Base-by-base conservation (phyloP, 768 basidiomycete genomes). In the Phallus indusiatus region DNA sequence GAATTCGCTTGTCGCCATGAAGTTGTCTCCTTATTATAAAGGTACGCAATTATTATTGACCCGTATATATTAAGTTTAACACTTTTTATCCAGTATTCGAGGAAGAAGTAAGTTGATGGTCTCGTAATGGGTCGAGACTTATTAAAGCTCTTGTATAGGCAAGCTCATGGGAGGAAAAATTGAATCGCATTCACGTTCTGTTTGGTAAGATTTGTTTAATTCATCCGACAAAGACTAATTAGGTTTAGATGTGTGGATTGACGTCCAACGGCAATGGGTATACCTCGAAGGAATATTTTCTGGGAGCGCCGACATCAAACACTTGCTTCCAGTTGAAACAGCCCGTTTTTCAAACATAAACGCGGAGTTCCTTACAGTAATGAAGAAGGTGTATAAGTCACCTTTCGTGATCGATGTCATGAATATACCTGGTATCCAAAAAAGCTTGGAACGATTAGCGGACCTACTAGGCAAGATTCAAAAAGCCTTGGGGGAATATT, bases 311-410 rank as follows among this genome's bases (percentile, higher is more conserved):
- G 96, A 99, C 68, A 98, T 99, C 80, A 98, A 98, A 70, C 96
- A 99, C 70, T 84, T 99, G 14, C 85, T 99, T 24, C 96, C 96
- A 0, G 88, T 97, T 62, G 96, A 99, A 74, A 93, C 86, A 66
- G 84, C 92, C n/a, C 90, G 96, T 33, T 99, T 99, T 76, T 88
- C 90, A 69, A 97, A 94, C 73, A 99, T 99, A 79, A 97, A 99
- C 70, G 83, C 91, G 49, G 96, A 99, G 69, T 99, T 99, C 75
- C 78, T 98, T 54, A 85, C 90, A 0, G 94, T 97, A 64, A 98
- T 99, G 96, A 98, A 97, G 79, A 95, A 95, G 72, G 96, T 99
- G 60, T 94, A 95, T 82, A 98, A 98, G 73, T 97, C 95, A 14
- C 94, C 96, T 0, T 95, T 97, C 71, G 86, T 98, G 48, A 76